These are phyloP conservation scores for Leucosporidium creatinivorum DNA, from an alignment of 768 basidiomycete species.

Conservation along the genomic window DNA sequence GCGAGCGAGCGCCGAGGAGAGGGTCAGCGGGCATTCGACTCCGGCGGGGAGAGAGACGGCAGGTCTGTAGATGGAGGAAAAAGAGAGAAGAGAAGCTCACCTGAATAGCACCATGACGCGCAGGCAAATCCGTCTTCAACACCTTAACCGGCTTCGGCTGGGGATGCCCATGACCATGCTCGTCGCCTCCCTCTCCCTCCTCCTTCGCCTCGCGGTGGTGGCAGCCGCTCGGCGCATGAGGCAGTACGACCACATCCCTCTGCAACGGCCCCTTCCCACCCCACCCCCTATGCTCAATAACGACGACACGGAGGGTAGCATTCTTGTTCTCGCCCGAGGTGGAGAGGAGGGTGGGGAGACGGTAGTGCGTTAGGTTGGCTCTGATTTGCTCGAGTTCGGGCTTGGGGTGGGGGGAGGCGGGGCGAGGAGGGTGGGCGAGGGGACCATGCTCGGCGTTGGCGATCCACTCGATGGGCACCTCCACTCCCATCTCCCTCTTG, in stretches of 20 bases:
- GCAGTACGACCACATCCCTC: constrained; percentile 27
- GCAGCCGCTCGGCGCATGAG: too few species aligned
- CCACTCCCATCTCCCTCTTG: background rate
- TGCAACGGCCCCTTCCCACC: constrained; percentile 33
- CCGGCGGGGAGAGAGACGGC: too few species aligned
- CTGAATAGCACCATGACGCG: constrained; percentile 44
- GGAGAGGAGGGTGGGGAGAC: constrained; percentile 34
- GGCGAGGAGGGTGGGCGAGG: background rate
- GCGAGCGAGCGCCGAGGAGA: constrained; percentile 12
- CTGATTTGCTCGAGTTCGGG: too few species aligned
- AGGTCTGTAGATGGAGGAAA: background rate
- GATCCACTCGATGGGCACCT: background rate
- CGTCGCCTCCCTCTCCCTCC: background rate
- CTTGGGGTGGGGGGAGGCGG: constrained; percentile 8
- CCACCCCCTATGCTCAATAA: constrained; percentile 25
- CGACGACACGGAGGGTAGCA: constrained; percentile 30
- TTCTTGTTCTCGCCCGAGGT: constrained; percentile 10
- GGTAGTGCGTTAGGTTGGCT: constrained; percentile 33
- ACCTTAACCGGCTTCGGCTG: constrained; percentile 40
- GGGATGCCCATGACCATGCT: constrained; percentile 31
- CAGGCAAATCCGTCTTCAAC: constrained; percentile 42
- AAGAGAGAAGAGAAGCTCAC: constrained; percentile 28
- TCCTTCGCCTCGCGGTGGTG: background rate
- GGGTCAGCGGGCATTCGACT: background rate
- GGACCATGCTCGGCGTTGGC: too few species aligned